Evolutionary conservation across 1,139 yeast genomes (phyloP).

Genomic region (Candida tetrigidarum): DNA sequence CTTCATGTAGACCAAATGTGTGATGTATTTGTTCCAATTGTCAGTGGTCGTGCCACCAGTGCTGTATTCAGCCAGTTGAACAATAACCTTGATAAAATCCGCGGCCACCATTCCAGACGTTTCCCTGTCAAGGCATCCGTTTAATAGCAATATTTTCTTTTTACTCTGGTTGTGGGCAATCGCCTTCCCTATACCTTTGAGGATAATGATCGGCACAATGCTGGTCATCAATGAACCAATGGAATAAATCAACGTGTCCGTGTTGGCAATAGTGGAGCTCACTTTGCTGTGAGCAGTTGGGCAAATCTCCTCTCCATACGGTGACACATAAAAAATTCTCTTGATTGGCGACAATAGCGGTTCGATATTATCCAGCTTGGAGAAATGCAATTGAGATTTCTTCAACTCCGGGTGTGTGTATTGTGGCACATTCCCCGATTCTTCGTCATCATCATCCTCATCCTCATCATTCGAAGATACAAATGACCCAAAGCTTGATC

Average conservation of each 20-base stretch:
- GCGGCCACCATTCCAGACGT: slow-evolving; percentile 67
- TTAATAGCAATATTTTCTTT: slow-evolving; percentile 61
- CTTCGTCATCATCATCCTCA: slow-evolving; percentile 37
- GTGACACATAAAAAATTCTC: slow-evolving; percentile 79
- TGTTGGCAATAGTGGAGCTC: slow-evolving; percentile 49
- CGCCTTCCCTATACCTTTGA: slow-evolving; percentile 74
- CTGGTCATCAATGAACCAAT: slow-evolving; percentile 92
- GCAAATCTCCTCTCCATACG: slow-evolving; percentile 85
- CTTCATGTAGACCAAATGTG: slow-evolving; percentile 60
- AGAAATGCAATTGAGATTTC: slow-evolving; percentile 74
- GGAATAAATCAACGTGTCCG: slow-evolving; percentile 70
- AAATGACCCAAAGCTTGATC: slow-evolving; percentile 3
- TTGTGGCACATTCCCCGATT: slow-evolving; percentile 66
- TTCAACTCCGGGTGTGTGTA: slow-evolving; percentile 81
- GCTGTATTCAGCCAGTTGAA: slow-evolving; percentile 48
- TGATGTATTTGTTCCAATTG: slow-evolving; percentile 49
- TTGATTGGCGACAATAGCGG: slow-evolving; percentile 79
- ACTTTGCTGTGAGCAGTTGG: slow-evolving; percentile 78
- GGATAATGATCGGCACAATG: slow-evolving; percentile 72
- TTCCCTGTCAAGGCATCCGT: slow-evolving; percentile 79
- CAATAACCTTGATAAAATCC: slow-evolving; percentile 59
- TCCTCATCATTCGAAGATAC: slow-evolving; percentile 19
- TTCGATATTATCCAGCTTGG: slow-evolving; percentile 53
- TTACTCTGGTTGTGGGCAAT: slow-evolving; percentile 42
- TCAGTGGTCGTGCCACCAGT: slow-evolving; percentile 6